Percentiles rank a stretch among this genome's conserved stretches.
Evolutionary conservation across 768 basidiomycete species (phyloP).

Genomic region (Serendipita vermifera): DNA sequence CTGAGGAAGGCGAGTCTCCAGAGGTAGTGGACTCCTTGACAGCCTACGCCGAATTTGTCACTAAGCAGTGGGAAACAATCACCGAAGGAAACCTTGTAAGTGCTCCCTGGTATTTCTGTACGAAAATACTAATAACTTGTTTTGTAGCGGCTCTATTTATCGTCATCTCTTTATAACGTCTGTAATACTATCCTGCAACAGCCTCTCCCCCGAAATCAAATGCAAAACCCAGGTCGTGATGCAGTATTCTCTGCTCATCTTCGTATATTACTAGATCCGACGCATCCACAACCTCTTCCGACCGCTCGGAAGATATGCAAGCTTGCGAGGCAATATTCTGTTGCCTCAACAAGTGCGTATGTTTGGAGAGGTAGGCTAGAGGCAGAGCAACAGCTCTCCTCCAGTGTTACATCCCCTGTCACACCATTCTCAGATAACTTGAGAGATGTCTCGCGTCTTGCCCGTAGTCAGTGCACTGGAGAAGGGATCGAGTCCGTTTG

Average conservation of each 20-base stretch:
- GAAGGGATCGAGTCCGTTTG: not conserved
- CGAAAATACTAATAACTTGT: not conserved
- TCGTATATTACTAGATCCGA: conserved; percentile 18
- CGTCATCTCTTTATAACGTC: conserved; percentile 29
- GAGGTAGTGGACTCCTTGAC: conserved; percentile 17
- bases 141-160: conserved; percentile 14
- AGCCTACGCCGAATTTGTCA: conserved; percentile 35
- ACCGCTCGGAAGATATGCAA: conserved; percentile 24
- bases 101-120: not conserved
- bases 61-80: conserved; percentile 32
- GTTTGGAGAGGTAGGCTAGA: conserved; percentile 45
- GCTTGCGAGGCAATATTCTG: conserved; percentile 34
- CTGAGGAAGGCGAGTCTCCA: conserved; percentile 15
- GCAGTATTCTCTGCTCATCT: conserved; percentile 15
- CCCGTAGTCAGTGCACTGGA: not conserved
- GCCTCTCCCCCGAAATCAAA: not conserved
- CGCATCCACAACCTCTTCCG: conserved; percentile 9
- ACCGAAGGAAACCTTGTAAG: conserved; percentile 26
- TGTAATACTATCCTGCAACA: conserved; percentile 26
- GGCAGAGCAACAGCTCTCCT: conserved; percentile 25
- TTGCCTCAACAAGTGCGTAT: conserved; percentile 25
- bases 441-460: too few relatives aligned
- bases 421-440: too few relatives aligned
- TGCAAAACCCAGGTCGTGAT: not conserved
- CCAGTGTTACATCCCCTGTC: too few relatives aligned